phyloP scores from a whole-genome alignment of 768 basidiomycete species.

The Phaeotremella skinneri region DNA sequence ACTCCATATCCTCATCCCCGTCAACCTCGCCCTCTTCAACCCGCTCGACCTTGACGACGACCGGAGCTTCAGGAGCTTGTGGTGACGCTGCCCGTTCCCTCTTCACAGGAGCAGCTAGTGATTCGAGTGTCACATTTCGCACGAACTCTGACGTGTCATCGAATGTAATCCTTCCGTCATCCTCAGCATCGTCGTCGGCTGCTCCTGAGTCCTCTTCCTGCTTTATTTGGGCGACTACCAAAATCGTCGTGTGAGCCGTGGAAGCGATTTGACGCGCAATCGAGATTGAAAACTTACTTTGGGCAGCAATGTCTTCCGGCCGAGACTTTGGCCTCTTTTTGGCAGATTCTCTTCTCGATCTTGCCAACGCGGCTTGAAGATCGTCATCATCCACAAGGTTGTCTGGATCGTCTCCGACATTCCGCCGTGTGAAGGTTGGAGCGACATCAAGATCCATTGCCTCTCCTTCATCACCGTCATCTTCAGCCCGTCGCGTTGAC shows the following conservation, averaged over 20 bases:
- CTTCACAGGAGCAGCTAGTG: conserved; percentile 40
- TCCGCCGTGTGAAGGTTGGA: conserved; percentile 59
- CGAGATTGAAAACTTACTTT: conserved; percentile 56
- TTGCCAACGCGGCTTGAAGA: conserved; percentile 84
- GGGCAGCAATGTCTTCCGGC: conserved; percentile 76
- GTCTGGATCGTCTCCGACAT: conserved; percentile 69
- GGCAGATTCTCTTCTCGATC: conserved; percentile 76
- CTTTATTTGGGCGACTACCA: conserved; percentile 36
- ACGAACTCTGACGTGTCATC: conserved; percentile 98
- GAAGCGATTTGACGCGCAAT: conserved; percentile 34
- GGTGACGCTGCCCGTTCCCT: conserved; percentile 54
- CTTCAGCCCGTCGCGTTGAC: conserved; percentile 63
- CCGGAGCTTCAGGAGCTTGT: conserved; percentile 24
- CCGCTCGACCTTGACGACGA: conserved; percentile 52
- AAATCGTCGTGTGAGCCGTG: conserved; percentile 38
- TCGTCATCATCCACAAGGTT: conserved; percentile 99
- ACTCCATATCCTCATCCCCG: conserved; percentile 79
- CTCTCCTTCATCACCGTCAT: conserved; percentile 53
- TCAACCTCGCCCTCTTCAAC: conserved; percentile 62
- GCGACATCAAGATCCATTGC: conserved; percentile 79
- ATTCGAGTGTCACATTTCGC: conserved; percentile 56
- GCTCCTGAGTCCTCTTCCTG: conserved; percentile 55
- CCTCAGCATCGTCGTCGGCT: conserved; percentile 51
- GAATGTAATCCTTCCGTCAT: conserved; percentile 66
- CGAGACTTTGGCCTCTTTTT: conserved; percentile 71